phyloP scores from a whole-genome alignment of 805 yeast genomes.

The Isabelozyma rhagii region DNA sequence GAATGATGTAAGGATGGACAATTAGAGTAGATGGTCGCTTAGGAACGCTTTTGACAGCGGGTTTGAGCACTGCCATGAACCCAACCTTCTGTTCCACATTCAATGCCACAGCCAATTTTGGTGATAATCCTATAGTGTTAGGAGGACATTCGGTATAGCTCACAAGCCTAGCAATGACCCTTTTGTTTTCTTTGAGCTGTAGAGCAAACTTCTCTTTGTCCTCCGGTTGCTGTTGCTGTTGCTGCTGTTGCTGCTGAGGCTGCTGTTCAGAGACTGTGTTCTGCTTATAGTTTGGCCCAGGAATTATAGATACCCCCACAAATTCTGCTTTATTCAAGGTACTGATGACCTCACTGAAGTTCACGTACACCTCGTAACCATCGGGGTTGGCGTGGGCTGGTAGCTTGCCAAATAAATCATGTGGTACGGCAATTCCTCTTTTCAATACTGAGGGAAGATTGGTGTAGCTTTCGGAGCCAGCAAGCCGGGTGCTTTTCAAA shows the following conservation, averaged over 20 bases:
- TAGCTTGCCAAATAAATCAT: slow-evolving; percentile 26
- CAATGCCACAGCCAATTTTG: slow-evolving; percentile 52
- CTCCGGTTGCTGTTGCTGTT: slow-evolving; percentile 3
- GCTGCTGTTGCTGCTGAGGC: slow-evolving; percentile 1
- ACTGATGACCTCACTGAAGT: slow-evolving; percentile 35
- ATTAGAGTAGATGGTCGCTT: slow-evolving; percentile 39
- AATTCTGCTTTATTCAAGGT: slow-evolving; percentile 36
- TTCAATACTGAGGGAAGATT: slow-evolving; percentile 37
- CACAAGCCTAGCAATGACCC: slow-evolving; percentile 51
- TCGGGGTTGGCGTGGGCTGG: slow-evolving; percentile 12
- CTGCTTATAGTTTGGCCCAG: slow-evolving; percentile 44
- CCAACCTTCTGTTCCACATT: slow-evolving; percentile 52
- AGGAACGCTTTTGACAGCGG: slow-evolving; percentile 33
- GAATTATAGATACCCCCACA: slow-evolving; percentile 49
- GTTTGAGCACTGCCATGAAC: slow-evolving; percentile 49
- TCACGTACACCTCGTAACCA: slow-evolving; percentile 44
- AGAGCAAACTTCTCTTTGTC: slow-evolving; percentile 7
- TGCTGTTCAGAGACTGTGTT: slow-evolving; percentile 8
- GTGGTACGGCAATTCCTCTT: slow-evolving; percentile 59
- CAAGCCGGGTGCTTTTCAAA: slow-evolving; percentile 12
- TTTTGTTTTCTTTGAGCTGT: slow-evolving; percentile 30
- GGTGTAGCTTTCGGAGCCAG: slow-evolving; percentile 19
- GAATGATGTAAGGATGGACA: slow-evolving; percentile 55
- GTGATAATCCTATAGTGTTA: slow-evolving; percentile 51
- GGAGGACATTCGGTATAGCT: slow-evolving; percentile 29